These are phyloP conservation scores for Porodaedalea pini DNA, from an alignment of 1,284 basidiomycete species.

Conservation along the genomic window DNA sequence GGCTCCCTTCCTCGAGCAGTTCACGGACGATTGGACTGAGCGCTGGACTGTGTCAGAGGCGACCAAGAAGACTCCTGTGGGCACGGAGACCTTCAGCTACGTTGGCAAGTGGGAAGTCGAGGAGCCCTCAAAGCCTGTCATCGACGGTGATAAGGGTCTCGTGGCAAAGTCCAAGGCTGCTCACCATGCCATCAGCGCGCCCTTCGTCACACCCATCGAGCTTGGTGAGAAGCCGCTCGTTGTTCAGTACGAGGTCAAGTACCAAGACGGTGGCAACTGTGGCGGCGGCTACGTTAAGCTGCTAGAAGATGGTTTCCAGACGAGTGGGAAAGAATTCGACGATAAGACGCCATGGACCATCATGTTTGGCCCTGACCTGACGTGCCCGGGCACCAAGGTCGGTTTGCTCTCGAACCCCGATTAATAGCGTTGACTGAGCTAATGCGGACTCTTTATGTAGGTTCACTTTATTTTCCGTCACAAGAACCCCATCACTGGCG, in stretches of 20 bases:
- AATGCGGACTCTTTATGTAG: constrained; percentile 37
- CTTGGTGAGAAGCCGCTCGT: constrained; percentile 89
- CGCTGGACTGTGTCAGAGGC: constrained; percentile 97
- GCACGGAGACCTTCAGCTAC: constrained; percentile 93
- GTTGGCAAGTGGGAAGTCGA: constrained; percentile 98
- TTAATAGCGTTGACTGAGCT: background rate
- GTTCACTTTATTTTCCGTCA: constrained; percentile 98
- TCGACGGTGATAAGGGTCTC: constrained; percentile 84
- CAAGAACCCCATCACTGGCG: constrained; percentile 87
- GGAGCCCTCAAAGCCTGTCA: constrained; percentile 70
- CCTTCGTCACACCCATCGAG: constrained; percentile 77
- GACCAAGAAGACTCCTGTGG: constrained; percentile 94
- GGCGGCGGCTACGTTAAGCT: constrained; percentile 99
- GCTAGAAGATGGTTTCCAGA: constrained; percentile 88
- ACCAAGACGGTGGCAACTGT: constrained; percentile 98
- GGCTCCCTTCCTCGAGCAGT: constrained; percentile 97
- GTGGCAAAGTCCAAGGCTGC: constrained; percentile 92
- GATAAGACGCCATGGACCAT: constrained; percentile 98
- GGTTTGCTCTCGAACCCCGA: constrained; percentile 16
- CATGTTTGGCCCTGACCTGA: constrained; percentile 92
- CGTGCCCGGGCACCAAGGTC: constrained; percentile 84
- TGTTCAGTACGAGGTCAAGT: constrained; percentile 98
- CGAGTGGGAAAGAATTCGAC: constrained; percentile 88
- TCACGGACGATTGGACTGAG: constrained; percentile 84
- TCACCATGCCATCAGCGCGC: constrained; percentile 96